Conservation (phyloP, 2,329 filamentous ascomycete genomes). For the Mycosphaerelloides madeirae region DNA sequence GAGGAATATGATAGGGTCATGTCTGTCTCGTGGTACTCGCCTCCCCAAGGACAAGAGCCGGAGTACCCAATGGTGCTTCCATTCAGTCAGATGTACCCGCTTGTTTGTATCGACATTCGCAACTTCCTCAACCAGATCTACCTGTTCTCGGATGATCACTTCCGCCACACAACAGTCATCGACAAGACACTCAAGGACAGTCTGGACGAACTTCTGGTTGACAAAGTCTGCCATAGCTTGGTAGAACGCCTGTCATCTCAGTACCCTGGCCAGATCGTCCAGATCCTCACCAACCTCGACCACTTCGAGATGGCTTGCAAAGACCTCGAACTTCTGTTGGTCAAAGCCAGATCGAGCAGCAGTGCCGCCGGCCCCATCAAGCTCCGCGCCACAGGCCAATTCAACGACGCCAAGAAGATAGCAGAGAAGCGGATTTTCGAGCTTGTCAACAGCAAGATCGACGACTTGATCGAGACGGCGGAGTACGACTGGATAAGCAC, state of each 20-base stretch:
- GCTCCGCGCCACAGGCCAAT: conserved; percentile 77
- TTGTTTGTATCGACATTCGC: conserved; percentile 96
- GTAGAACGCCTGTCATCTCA: conserved; percentile 85
- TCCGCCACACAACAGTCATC: conserved; percentile 82
- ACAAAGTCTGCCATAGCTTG: conserved; percentile 85
- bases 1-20: conserved; percentile 96
- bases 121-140: conserved; percentile 99
- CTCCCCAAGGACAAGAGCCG: conserved; percentile 62
- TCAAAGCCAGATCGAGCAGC: conserved; percentile 75
- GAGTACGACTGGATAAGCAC: conserved; percentile 86
- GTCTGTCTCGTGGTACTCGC: conserved; percentile 92
- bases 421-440: conserved; percentile 98
- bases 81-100: conserved; percentile 97
- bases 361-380: conserved; percentile 75
- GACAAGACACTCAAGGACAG: conserved; percentile 84
- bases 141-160: conserved; percentile 94
- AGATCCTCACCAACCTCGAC: conserved; percentile 95
- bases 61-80: conserved; percentile 87
- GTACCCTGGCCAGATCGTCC: conserved; percentile 95
- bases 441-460: conserved; percentile 96
- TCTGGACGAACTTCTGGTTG: conserved; percentile 87
- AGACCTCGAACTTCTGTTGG: conserved; percentile 81
- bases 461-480: conserved; percentile 92
- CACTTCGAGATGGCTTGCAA: conserved; percentile 92
- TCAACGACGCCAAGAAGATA: conserved; percentile 85